Base-by-base conservation (phyloP, 2,329 filamentous ascomycete genomes). In the Aspergillus fructus region DNA sequence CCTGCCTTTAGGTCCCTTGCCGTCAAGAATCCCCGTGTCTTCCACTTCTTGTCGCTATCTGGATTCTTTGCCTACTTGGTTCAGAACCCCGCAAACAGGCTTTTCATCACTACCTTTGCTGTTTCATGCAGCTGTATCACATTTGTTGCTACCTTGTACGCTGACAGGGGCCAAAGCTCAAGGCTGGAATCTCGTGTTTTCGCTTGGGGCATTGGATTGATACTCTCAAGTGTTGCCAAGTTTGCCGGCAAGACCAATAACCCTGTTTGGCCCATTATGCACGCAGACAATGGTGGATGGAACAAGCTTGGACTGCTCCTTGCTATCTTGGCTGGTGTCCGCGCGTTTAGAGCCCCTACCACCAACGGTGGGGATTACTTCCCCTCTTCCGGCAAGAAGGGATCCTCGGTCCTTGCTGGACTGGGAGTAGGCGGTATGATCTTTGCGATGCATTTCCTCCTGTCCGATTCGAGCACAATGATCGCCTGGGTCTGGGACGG, bases 401-500 rank as follows among this genome's bases (percentile, higher is more conserved):
- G 89, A 1, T 93, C 90, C 15, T 82, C 87, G 0, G 64, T 88
- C 6, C 79, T 96, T 43, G 86, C 91, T 30, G 89, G 87, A 9
- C 76, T 94, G 49, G 91, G 94, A 58, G 75, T 97, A 55, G 92
- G 85, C 23, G 93, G 92, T 30, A 75, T 97, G 7, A 83, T 97
- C 69, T 99, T 99, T 68, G 90, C 85, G 5, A 82, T 97, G 69
- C 94, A 97, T 72, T 97, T 93, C 1, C 81, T 99, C 9, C 83
- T 99, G 11, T 97, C 94, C 0, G 94, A 99, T 72, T 96, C 93
- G 0, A 97, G 94, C 78, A 99, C 94, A 53, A 97, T 99, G 92
- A 97, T 97, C 57, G 83, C 93, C 15, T 99, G 94, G 94, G 91
- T 91, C 3, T 99, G 94, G 94, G 92, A 97, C 66, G 94, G 94